Evolutionary conservation across 2,329 filamentous ascomycete species (phyloP).

Genomic region (Kalmusia sp.): DNA sequence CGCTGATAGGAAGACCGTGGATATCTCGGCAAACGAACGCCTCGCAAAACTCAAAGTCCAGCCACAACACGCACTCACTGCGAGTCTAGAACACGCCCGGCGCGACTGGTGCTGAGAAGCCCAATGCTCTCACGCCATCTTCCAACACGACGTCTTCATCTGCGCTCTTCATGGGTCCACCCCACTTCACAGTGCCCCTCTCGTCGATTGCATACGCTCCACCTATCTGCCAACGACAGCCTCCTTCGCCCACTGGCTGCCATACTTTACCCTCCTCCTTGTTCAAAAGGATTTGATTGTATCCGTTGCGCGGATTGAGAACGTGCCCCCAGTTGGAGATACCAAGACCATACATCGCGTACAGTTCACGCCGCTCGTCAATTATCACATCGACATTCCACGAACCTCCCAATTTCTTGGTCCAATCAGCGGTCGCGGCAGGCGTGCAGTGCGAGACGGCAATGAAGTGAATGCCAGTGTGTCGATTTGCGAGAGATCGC

Average conservation of each 20-base stretch:
- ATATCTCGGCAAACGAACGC: conserved; percentile 5
- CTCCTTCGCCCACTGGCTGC: conserved; percentile 43
- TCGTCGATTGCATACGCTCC: conserved; percentile 43
- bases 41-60: not conserved
- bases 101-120: conserved; percentile 18
- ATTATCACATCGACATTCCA: conserved; percentile 64
- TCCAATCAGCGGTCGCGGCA: conserved; percentile 63
- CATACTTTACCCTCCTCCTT: conserved; percentile 46
- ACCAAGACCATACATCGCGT: conserved; percentile 68
- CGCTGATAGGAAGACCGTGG: not conserved
- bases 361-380: conserved; percentile 64
- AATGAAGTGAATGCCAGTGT: conserved; percentile 61
- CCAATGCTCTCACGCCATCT: conserved; percentile 40
- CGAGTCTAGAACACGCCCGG: not conserved
- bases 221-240: conserved; percentile 45
- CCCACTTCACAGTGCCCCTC: conserved; percentile 42
- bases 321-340: conserved; percentile 44
- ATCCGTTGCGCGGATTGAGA: conserved; percentile 43
- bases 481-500: conserved; percentile 61
- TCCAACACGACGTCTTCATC: conserved; percentile 40
- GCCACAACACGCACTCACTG: not conserved
- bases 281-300: conserved; percentile 42
- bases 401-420: conserved; percentile 64
- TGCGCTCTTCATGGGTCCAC: conserved; percentile 43
- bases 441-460: conserved; percentile 67